Percentiles rank a stretch among this genome's conserved stretches.
phyloP scores from a whole-genome alignment of 306 rosid species.

The Glycine latifolia region DNA sequence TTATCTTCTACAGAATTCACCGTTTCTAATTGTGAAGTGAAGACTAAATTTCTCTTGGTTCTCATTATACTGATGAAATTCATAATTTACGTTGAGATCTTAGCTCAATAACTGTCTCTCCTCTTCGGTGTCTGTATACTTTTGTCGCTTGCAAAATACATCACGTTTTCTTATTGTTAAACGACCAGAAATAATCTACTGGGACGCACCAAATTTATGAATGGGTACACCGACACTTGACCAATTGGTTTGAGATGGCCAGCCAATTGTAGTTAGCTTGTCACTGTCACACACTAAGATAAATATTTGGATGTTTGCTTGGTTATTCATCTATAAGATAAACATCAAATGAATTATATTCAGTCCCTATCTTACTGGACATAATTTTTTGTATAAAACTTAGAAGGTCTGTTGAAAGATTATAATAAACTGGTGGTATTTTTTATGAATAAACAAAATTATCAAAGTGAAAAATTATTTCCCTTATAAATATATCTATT shows the following conservation, averaged over 20 bases:
- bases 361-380: not conserved
- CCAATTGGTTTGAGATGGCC: not conserved
- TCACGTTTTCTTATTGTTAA: not conserved
- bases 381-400: not conserved
- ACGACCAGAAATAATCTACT: not conserved
- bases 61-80: no score
- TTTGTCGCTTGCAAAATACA: not conserved
- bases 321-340: constrained; percentile 9
- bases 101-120: not conserved
- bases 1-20: no score
- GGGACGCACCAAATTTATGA: not conserved
- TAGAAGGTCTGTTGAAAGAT: not conserved
- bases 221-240: not conserved
- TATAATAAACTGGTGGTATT: not conserved
- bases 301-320: not conserved
- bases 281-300: not conserved
- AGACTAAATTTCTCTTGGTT: no score
- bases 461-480: not conserved
- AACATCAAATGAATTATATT: not conserved
- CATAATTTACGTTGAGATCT: no score
- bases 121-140: not conserved
- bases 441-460: not conserved
- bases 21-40: no score
- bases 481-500: not conserved
- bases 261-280: constrained; percentile 28